A percentile compares a stretch with the other conserved stretches of the same genome.
Evolutionary conservation across 805 yeast genomes (phyloP).

Genomic region (Jamesozyma piceae): DNA sequence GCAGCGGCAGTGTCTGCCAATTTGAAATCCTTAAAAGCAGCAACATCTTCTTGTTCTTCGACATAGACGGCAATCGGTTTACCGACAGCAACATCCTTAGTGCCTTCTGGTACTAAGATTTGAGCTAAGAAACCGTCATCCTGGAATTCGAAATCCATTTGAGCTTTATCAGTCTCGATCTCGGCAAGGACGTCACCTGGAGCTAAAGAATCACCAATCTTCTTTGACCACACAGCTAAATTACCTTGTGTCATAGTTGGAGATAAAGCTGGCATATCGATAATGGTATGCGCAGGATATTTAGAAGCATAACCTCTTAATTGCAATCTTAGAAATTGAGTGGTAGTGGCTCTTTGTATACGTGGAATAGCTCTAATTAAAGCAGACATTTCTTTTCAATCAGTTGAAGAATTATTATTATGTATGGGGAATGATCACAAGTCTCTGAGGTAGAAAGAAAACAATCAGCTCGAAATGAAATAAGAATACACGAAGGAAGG

Average conservation of each 20-base stretch:
- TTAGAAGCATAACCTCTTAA: conserved; percentile 31
- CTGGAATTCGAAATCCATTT: conserved; percentile 97
- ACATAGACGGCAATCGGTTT: conserved; percentile 96
- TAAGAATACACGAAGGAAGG: too few relatives aligned
- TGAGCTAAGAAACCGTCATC: conserved; percentile 92
- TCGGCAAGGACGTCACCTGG: conserved; percentile 96
- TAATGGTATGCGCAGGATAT: conserved; percentile 77
- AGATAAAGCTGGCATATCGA: conserved; percentile 97
- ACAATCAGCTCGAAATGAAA: too few relatives aligned
- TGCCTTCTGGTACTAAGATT: conserved; percentile 71
- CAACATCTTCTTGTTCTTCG: conserved; percentile 73
- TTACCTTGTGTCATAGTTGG: conserved; percentile 98
- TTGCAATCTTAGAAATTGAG: conserved; percentile 9
- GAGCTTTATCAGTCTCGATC: conserved; percentile 95
- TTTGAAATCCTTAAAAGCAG: conserved; percentile 81
- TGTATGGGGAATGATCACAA: too few relatives aligned
- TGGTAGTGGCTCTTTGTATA: conserved; percentile 13
- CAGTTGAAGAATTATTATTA: not conserved
- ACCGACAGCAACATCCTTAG: conserved; percentile 87
- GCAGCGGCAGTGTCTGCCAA: conserved; percentile 51
- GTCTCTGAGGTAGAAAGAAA: too few relatives aligned
- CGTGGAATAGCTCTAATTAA: conserved; percentile 23
- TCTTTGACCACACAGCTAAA: conserved; percentile 81
- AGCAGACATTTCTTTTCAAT: conserved; percentile 27
- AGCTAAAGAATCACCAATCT: conserved; percentile 74